Evolutionary conservation across 345 rosid genomes (phyloP).

Genomic region (Alliaria petiolata): DNA sequence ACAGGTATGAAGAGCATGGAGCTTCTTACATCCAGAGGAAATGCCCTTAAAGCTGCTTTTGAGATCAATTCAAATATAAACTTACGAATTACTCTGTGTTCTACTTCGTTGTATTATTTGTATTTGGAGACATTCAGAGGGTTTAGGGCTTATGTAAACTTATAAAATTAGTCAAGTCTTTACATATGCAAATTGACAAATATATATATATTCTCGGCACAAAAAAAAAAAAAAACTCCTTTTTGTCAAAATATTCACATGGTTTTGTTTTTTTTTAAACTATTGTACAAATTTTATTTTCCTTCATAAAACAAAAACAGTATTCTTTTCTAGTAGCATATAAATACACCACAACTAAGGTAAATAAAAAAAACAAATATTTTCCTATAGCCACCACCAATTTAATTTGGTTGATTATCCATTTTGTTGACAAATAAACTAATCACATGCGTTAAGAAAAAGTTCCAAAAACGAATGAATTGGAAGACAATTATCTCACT

Average conservation of each 20-base stretch:
- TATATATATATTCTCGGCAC: too few relatives aligned
- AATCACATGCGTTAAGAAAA: too few relatives aligned
- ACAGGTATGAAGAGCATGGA: conserved; percentile 91
- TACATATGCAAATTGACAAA: neutral
- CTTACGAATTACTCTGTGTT: too few relatives aligned
- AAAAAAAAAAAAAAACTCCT: neutral
- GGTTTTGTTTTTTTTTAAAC: neutral
- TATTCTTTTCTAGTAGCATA: too few relatives aligned
- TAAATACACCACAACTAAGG: neutral
- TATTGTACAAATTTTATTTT: neutral
- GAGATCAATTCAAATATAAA: neutral
- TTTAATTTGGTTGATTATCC: neutral
- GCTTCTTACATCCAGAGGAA: conserved; percentile 88
- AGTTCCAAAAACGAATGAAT: too few relatives aligned
- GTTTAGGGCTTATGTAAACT: neutral
- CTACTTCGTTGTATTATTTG: neutral
- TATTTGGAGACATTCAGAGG: neutral
- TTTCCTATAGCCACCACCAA: neutral
- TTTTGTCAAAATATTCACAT: neutral
- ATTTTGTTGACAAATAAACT: neutral
- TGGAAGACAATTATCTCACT: too few relatives aligned
- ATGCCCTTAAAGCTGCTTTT: conserved; percentile 56
- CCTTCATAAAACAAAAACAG: neutral
- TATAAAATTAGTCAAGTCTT: neutral
- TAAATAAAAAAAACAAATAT: too few relatives aligned